These are phyloP conservation scores for Stipa capillata DNA, from an alignment of 176 grass and related monocot genomes.

Conservation along the genomic window DNA sequence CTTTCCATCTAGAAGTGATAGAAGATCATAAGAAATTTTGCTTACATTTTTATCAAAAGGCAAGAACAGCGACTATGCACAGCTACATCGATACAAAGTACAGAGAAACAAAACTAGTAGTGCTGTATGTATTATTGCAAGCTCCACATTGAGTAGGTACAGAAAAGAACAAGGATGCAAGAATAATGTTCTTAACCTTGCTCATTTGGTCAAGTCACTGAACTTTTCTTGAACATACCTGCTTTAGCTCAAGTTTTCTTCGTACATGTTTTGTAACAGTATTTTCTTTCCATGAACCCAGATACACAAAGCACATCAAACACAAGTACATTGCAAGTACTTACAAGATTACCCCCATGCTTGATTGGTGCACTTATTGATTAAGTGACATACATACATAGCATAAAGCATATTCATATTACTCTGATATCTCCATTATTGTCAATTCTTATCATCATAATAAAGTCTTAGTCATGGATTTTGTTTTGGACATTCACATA, in stretches of 20 bases:
- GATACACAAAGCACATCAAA: background rate
- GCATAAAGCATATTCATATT: background rate
- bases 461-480: background rate
- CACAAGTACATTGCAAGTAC: background rate
- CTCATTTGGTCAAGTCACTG: background rate
- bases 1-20: conserved; percentile 59
- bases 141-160: background rate
- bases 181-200: background rate
- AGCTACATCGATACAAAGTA: background rate
- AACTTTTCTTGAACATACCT: background rate
- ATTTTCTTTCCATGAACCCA: conserved; percentile 32
- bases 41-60: background rate
- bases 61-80: background rate
- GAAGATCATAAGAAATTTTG: background rate
- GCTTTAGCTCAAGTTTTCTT: background rate
- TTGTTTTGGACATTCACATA: background rate
- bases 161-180: background rate
- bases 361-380: background rate
- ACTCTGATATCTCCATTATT: background rate
- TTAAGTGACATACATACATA: background rate
- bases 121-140: background rate
- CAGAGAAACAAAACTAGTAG: background rate
- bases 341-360: background rate
- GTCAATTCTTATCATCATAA: background rate
- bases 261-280: background rate